Evolutionary conservation across 2,329 filamentous ascomycete species (phyloP), one percentile per base, ranked within the genome.

Genomic region (Huntiella bhutanensis): DNA sequence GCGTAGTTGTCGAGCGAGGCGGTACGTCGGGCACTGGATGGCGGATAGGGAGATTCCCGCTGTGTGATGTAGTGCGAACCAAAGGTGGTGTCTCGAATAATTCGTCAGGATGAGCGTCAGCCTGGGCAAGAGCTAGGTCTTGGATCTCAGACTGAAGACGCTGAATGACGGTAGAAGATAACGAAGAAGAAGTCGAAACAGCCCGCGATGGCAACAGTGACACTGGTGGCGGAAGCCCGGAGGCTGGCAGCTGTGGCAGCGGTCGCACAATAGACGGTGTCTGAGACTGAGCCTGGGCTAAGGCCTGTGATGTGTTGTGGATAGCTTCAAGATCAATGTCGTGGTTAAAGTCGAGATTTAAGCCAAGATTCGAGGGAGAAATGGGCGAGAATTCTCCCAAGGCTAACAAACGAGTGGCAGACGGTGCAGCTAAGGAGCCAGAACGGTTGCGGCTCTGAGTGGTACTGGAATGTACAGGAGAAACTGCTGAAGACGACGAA

Each of bases 1-100:
- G 62, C 57, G 74, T 77, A 32, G 73, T 73, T 19, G 71, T 74
- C 49, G 77, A 72, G 47, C 76, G 67, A 43, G 68, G 67, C 56
- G 73, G 73, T 42, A 73, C 62, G 56, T 81, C 77, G 45, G 78
- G 75, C 2, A 68, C 68, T 28, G 75, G 76, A 56, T 80, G 75
- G 52, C 65, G 64, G 41, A 76, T 60, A 28, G 62, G 60, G 11
- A 66, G 60, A 43, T 61, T 62, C 45, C 61, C 63, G 51, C 59
- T 66, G 28, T 48, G 36, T 47, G 64, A 68, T 2, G 63, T 61
- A 8, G 67, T 67, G 35, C 68, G 63, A 43, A 71, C 57, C 49
- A 73, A 65, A 50, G 69, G 65, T 10, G 22, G 22, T 28, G 22
- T 28, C 22, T 28, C 22, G 22, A 28, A 28, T 28, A 28, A 28